phyloP scores from a whole-genome alignment of 305 asterid species.

The Fraxinus velutina region DNA sequence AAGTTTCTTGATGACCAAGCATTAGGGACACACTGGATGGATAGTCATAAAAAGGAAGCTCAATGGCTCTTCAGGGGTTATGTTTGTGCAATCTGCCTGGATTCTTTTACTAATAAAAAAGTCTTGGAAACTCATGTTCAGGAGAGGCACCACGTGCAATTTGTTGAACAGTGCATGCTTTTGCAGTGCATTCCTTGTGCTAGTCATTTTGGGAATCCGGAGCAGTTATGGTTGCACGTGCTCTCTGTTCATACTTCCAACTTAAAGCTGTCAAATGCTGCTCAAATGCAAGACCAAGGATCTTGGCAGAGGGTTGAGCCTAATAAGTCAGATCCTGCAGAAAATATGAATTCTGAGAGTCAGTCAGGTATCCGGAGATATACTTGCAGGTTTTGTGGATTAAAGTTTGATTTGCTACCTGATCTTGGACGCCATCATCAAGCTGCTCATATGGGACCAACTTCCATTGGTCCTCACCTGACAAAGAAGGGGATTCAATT shows the following conservation, averaged over 20 bases:
- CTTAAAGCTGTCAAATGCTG: conserved; percentile 46
- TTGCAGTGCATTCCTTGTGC: conserved; percentile 91
- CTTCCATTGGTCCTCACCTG: conserved; percentile 52
- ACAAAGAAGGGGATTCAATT: conserved; percentile 76
- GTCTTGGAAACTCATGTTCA: conserved; percentile 88
- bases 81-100: conserved; percentile 92
- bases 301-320: conserved; percentile 34
- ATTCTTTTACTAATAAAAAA: conserved; percentile 88
- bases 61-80: conserved; percentile 96
- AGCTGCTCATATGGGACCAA: conserved; percentile 93
- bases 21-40: conserved; percentile 83
- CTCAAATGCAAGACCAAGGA: conserved; percentile 38
- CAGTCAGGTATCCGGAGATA: conserved; percentile 58
- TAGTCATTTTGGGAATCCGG: conserved; percentile 76
- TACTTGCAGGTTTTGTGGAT: conserved; percentile 88
- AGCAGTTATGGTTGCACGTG: conserved; percentile 85
- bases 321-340: conserved; percentile 32
- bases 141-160: conserved; percentile 87
- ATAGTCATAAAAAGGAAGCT: conserved; percentile 84
- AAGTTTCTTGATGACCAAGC: conserved; percentile 58
- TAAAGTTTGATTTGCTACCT: conserved; percentile 92
- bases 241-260: conserved; percentile 58
- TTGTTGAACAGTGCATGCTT: conserved; percentile 95
- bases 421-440: conserved; percentile 99
- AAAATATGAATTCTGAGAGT: conserved; percentile 39